A percentile compares a stretch with the other conserved stretches of the same genome.
These are phyloP conservation scores for Talaromyces sp. DNA, from an alignment of 2,329 filamentous ascomycete species.

Conservation along the genomic window DNA sequence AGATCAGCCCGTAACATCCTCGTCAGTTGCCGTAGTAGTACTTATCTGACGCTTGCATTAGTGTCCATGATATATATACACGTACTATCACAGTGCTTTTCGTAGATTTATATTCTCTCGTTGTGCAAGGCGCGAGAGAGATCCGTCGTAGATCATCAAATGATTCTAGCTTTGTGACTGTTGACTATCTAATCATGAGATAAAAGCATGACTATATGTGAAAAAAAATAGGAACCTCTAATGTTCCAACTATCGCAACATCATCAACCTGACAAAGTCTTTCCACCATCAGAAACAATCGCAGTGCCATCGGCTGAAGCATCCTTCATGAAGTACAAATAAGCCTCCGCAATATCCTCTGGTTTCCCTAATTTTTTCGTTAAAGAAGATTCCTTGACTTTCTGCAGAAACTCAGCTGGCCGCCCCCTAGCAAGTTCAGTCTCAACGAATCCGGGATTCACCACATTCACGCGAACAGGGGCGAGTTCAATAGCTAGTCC, in stretches of 20 bases:
- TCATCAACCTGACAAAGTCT: neutral
- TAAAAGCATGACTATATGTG: neutral
- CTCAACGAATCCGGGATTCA: constrained; percentile 54
- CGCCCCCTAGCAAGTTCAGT: constrained; percentile 39
- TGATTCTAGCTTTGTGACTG: neutral
- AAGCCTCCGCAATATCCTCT: constrained; percentile 48
- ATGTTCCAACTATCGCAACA: neutral
- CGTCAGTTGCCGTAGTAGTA: neutral
- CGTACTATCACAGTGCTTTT: neutral
- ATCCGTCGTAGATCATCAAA: neutral
- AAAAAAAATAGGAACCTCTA: neutral
- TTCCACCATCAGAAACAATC: constrained; percentile 39
- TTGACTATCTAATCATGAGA: neutral
- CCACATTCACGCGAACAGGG: constrained; percentile 62
- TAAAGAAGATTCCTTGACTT: constrained; percentile 23
- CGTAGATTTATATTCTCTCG: too few species aligned
- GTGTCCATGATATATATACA: neutral
- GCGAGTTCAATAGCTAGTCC: constrained; percentile 60
- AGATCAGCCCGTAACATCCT: neutral
- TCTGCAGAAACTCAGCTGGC: neutral
- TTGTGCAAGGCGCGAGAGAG: neutral
- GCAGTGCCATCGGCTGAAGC: constrained; percentile 36
- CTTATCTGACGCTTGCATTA: neutral
- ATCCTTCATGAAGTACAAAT: constrained; percentile 44
- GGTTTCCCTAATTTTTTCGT: constrained; percentile 38